Conservation (phyloP, 257 asterid species). For the Forsythia viridissima region DNA sequence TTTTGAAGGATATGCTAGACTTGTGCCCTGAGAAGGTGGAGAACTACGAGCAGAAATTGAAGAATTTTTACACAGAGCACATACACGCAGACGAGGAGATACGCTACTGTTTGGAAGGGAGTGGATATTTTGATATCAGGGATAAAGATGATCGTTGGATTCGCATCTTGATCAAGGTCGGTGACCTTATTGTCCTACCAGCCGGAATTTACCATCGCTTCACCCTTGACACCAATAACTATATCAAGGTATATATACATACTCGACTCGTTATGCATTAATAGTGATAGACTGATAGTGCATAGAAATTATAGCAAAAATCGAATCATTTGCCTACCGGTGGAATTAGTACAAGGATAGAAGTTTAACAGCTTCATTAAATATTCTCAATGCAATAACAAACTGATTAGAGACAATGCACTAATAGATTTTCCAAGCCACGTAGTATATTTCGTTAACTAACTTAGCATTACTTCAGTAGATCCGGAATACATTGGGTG, state of each 20-base stretch:
- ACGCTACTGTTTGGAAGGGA: constrained; percentile 75
- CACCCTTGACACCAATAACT: constrained; percentile 70
- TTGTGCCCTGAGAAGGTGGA: constrained; percentile 83
- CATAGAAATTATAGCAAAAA: background rate
- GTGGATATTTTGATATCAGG: constrained; percentile 80
- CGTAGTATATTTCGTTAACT: too few species aligned
- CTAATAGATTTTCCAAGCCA: too few species aligned
- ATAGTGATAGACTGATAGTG: background rate
- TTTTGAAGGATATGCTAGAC: constrained; percentile 71
- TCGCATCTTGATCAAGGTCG: constrained; percentile 72
- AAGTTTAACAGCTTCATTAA: background rate
- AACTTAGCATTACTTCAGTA: too few species aligned
- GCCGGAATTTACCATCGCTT: constrained; percentile 92
- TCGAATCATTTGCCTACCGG: background rate
- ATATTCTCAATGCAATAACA: background rate
- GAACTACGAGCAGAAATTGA: constrained; percentile 72
- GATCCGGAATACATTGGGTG: too few species aligned
- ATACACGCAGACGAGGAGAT: constrained; percentile 84
- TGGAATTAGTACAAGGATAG: background rate
- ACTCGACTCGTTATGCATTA: background rate
- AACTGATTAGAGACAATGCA: too few species aligned
- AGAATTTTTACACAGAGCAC: constrained; percentile 79
- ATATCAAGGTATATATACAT: constrained; percentile 53
- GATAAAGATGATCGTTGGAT: constrained; percentile 76
- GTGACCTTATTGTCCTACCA: constrained; percentile 78